These are phyloP conservation scores for Melampsora medusae DNA, from an alignment of 1,284 basidiomycete genomes.

Conservation along the genomic window DNA sequence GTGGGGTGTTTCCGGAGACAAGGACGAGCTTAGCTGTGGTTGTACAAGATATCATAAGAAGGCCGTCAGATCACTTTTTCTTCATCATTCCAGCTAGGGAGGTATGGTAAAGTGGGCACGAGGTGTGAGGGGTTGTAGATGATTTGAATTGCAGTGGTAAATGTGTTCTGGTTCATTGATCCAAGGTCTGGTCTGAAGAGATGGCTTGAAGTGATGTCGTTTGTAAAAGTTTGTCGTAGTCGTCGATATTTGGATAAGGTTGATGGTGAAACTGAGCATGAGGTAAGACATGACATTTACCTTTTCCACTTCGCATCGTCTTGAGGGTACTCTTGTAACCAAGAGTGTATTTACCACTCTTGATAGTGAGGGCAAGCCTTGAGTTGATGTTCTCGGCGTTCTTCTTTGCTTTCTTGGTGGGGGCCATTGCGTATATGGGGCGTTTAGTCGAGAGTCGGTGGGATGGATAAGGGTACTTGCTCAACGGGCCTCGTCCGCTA, in stretches of 20 bases:
- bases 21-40: constrained; percentile 89
- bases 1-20: constrained; percentile 98
- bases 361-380: constrained; percentile 94
- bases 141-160: not conserved
- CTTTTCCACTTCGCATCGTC: constrained; percentile 97
- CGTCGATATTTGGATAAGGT: not conserved
- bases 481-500: too few relatives aligned
- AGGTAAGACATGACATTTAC: constrained; percentile 62
- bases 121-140: not conserved
- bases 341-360: constrained; percentile 88
- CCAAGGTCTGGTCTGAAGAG: constrained; percentile 45
- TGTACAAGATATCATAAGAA: constrained; percentile 40
- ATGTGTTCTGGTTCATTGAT: too few relatives aligned
- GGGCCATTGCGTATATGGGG: constrained; percentile 68
- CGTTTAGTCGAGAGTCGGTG: not conserved
- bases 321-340: constrained; percentile 98
- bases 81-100: not conserved
- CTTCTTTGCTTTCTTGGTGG: constrained; percentile 84
- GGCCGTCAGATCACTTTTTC: not conserved
- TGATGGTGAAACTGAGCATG: not conserved
- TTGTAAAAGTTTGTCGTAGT: not conserved
- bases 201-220: not conserved
- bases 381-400: constrained; percentile 83
- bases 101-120: not conserved
- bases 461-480: too few relatives aligned